A percentile compares a stretch with the other conserved stretches of the same genome.
phyloP scores from a whole-genome alignment of 2,329 filamentous ascomycete genomes.

The Neopestalotiopsis clavispora region DNA sequence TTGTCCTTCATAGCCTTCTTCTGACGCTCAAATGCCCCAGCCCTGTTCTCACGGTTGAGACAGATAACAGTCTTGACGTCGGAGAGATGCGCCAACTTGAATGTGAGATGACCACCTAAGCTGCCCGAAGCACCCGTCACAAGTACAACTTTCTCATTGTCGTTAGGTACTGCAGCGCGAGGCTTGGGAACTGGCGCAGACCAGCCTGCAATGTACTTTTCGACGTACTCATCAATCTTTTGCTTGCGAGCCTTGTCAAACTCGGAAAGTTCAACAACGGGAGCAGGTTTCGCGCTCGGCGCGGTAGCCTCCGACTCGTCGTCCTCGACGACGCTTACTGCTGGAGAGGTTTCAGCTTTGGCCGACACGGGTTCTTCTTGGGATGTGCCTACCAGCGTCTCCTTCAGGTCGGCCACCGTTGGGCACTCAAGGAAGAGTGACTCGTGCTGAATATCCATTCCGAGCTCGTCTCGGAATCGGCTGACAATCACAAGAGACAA shows the following conservation, averaged over 20 bases:
- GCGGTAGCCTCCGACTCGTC: background rate
- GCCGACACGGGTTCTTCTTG: background rate
- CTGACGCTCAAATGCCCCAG: slow-evolving; percentile 1
- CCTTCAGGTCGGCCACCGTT: slow-evolving; percentile 26
- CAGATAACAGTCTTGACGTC: slow-evolving; percentile 12
- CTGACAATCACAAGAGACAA: slow-evolving; percentile 24
- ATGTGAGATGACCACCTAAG: slow-evolving; percentile 5
- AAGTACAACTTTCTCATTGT: slow-evolving; percentile 7
- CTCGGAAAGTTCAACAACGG: slow-evolving; percentile 20
- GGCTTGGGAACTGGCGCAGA: background rate
- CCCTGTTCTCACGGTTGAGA: slow-evolving; percentile 8
- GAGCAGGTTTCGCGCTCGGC: background rate
- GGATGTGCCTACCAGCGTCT: slow-evolving; percentile 29
- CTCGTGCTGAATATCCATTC: slow-evolving; percentile 18
- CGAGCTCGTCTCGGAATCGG: slow-evolving; percentile 23
- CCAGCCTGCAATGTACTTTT: slow-evolving; percentile 18
- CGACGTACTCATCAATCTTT: slow-evolving; percentile 20
- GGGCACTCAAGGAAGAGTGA: slow-evolving; percentile 15
- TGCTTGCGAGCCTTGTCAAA: slow-evolving; percentile 25
- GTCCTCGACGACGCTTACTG: background rate
- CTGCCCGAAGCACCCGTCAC: slow-evolving; percentile 17
- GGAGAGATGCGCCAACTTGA: slow-evolving; percentile 4
- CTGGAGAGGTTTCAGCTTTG: background rate
- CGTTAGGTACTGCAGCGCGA: background rate
- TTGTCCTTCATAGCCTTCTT: slow-evolving; percentile 1